These are phyloP conservation scores for Pluteus cervinus DNA, from an alignment of 768 basidiomycete species.

Conservation along the genomic window DNA sequence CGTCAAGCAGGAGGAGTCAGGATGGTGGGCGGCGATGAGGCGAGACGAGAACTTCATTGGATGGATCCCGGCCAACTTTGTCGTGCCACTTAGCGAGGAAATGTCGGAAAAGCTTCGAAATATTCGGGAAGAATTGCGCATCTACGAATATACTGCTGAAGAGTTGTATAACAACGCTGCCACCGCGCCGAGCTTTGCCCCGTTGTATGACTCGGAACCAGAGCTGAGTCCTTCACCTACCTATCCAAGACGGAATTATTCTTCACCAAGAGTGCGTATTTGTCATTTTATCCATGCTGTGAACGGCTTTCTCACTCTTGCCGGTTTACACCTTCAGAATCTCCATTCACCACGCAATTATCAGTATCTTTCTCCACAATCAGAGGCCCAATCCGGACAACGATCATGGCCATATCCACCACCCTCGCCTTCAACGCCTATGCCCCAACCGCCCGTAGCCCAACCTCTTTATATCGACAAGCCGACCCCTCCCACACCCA, in stretches of 20 bases:
- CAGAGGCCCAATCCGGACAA: neutral
- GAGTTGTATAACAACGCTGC: slow-evolving; percentile 34
- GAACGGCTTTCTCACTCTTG: too few relatives aligned
- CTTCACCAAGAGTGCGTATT: too few relatives aligned
- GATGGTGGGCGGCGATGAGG: slow-evolving; percentile 80
- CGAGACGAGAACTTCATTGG: slow-evolving; percentile 47
- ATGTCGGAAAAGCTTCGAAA: slow-evolving; percentile 42
- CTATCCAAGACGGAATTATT: too few relatives aligned
- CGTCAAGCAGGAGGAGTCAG: slow-evolving; percentile 61
- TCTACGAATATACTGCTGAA: slow-evolving; percentile 43
- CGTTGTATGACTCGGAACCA: too few relatives aligned
- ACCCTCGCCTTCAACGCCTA: slow-evolving; percentile 32
- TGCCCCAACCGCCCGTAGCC: slow-evolving; percentile 28
- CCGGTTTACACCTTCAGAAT: too few relatives aligned
- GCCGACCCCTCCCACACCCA: slow-evolving; percentile 28
- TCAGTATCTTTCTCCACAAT: too few relatives aligned
- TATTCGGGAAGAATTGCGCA: slow-evolving; percentile 37
- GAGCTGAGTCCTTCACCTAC: too few relatives aligned
- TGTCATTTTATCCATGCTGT: too few relatives aligned
- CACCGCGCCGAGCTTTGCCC: slow-evolving; percentile 20
- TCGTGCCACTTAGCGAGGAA: slow-evolving; percentile 45
- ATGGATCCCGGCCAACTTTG: slow-evolving; percentile 75
- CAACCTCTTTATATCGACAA: slow-evolving; percentile 23
- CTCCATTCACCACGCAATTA: too few relatives aligned
- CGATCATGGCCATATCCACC: slow-evolving; percentile 22